Evolutionary conservation across 768 basidiomycete species (phyloP).

Genomic region (Fomitopsis pulvina): DNA sequence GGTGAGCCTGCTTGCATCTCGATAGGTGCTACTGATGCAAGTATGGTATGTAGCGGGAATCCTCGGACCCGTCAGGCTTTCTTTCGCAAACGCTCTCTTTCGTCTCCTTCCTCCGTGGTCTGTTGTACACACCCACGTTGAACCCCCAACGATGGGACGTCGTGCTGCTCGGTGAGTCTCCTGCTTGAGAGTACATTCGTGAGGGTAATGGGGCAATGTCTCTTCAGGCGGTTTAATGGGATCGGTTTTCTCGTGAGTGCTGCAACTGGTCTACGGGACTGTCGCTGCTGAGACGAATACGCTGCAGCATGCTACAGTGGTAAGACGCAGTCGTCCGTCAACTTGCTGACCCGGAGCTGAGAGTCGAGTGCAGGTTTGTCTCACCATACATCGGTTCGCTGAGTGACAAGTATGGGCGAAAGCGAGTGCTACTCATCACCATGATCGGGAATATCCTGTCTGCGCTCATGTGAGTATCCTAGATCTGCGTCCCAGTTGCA

Average conservation of each 20-base stretch:
- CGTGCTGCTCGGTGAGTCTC: slow-evolving; percentile 73
- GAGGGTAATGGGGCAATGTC: background rate
- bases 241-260: slow-evolving; percentile 80
- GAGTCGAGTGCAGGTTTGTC: slow-evolving; percentile 36
- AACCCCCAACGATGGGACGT: slow-evolving; percentile 87
- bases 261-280: background rate
- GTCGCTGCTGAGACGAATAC: background rate
- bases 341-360: background rate
- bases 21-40: background rate
- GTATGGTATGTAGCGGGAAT: slow-evolving; percentile 49
- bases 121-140: slow-evolving; percentile 51
- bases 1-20: slow-evolving; percentile 33
- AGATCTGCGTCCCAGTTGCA: slow-evolving; percentile 3
- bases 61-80: slow-evolving; percentile 61
- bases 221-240: slow-evolving; percentile 79
- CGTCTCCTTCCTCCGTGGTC: slow-evolving; percentile 59
- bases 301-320: slow-evolving; percentile 67
- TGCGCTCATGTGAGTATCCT: slow-evolving; percentile 62
- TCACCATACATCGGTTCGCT: slow-evolving; percentile 78
- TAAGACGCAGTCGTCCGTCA: slow-evolving; percentile 7
- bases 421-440: slow-evolving; percentile 70
- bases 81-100: slow-evolving; percentile 62
- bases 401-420: slow-evolving; percentile 88
- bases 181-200: background rate
- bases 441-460: slow-evolving; percentile 94